Percentiles rank a stretch among this genome's conserved stretches.
These are phyloP conservation scores for Penicillium concentricum DNA, from an alignment of 2,329 filamentous ascomycete genomes.

Conservation along the genomic window DNA sequence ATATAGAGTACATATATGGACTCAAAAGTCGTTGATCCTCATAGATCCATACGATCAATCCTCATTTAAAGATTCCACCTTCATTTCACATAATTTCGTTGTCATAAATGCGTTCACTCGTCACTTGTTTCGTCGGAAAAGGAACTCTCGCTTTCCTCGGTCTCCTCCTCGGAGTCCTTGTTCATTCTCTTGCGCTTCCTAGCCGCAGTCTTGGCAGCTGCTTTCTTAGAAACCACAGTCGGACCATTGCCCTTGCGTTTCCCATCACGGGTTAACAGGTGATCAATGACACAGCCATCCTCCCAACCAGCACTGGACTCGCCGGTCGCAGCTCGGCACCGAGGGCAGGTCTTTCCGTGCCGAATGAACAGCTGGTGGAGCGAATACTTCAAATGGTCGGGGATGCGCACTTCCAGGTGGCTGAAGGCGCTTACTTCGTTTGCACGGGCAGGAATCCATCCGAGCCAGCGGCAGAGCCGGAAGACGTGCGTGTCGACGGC, in stretches of 20 bases:
- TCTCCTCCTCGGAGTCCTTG: neutral
- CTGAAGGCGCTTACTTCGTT: constrained; percentile 54
- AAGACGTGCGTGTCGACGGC: constrained; percentile 68
- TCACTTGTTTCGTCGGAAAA: neutral
- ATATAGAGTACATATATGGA: neutral
- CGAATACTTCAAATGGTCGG: constrained; percentile 62
- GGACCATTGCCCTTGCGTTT: constrained; percentile 40
- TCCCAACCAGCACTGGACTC: constrained; percentile 63
- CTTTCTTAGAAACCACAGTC: neutral
- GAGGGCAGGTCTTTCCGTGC: constrained; percentile 61
- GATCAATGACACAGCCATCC: constrained; percentile 63
- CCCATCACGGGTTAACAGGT: constrained; percentile 59
- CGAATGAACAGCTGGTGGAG: constrained; percentile 62
- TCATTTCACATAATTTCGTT: neutral
- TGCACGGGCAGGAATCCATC: constrained; percentile 56
- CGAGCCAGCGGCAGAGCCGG: constrained; percentile 60
- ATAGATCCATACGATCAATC: neutral
- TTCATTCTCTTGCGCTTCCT: neutral
- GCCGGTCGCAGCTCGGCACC: constrained; percentile 61
- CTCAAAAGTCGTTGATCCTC: neutral
- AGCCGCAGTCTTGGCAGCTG: neutral
- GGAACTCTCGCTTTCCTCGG: constrained; percentile 1
- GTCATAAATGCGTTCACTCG: neutral
- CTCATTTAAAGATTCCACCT: neutral
- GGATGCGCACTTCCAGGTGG: constrained; percentile 61